Evolutionary conservation across 1,284 basidiomycete genomes (phyloP), one percentile per base, ranked within the genome.

Genomic region (Mycena citricolor): DNA sequence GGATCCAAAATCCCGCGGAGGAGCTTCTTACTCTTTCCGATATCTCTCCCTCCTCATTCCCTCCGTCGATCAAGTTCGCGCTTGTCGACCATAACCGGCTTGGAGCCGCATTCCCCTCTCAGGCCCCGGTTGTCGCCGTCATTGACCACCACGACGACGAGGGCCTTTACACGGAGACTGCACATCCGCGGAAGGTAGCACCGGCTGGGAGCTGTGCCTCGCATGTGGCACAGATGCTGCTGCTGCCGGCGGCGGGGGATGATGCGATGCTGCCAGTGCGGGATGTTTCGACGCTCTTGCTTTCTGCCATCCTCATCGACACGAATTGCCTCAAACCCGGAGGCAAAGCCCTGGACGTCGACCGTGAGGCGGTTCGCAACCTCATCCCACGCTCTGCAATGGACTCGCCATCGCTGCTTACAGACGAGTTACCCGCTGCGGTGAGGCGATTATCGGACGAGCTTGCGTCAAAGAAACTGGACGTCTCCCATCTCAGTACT

Each of bases 91-190:
- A 97, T 64, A 97, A 97, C 59, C 71, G 71, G 8, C 73, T 95
- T 12, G 68, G 73, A n/a, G 59, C 76, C 0, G 58, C 60, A 4
- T 87, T 86, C 59, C 57, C 67, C 2, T 42, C 54, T 7, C 60
- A 65, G 21, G 65, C 72, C 31, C 62, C 72, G 5, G 91, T 98
- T 4, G 71, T 80, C 1, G 83, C 86, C 2, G 73, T 98, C 39
- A 68, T 99, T n/a, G 95, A 99, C 63, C 95, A 99, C 61, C 94
- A 99, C 63, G 83, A 78, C 31, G 94, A 98, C 65, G 94, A 94
- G 55, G 74, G 76, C 0, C 67, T 75, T 3, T 80, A 95, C 61
- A 60, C 60, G 5, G 74, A 76, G 44, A 68, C 70, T 4, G 90
- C 91, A 0, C 61, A 73, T 8, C 83, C 87, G 3, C 78, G 93